Evolutionary conservation across 148 eudicot genomes (phyloP).

Genomic region (Diospyros kaki): DNA sequence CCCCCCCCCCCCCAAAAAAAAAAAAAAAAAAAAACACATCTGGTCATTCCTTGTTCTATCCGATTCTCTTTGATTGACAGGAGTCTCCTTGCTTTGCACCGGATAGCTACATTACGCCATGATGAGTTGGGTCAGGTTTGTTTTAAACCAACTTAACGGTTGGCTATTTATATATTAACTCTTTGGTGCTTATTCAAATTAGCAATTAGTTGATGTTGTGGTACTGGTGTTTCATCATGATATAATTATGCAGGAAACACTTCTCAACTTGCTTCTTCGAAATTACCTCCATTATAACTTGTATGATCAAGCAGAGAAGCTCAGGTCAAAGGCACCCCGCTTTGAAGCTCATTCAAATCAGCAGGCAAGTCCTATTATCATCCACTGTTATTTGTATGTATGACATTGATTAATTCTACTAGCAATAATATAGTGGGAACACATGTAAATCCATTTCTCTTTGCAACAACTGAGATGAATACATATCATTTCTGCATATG

Average conservation of each 20-base stretch:
- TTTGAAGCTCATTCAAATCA: constrained; percentile 98
- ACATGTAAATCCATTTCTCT: too few relatives aligned
- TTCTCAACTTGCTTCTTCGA: constrained; percentile 85
- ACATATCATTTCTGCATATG: too few relatives aligned
- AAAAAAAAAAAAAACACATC: background rate
- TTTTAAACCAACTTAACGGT: constrained; percentile 1
- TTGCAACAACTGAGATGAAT: too few relatives aligned
- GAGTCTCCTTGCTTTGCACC: constrained; percentile 85
- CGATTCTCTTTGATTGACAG: constrained; percentile 33
- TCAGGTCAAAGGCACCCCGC: constrained; percentile 97
- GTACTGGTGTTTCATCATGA: background rate
- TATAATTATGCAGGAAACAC: constrained; percentile 67
- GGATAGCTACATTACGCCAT: constrained; percentile 83
- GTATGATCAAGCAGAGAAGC: constrained; percentile 94
- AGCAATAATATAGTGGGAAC: too few relatives aligned
- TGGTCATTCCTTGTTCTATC: constrained; percentile 5
- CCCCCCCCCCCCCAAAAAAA: too few relatives aligned
- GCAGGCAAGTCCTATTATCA: constrained; percentile 50
- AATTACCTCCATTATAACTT: constrained; percentile 93
- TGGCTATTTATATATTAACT: too few relatives aligned
- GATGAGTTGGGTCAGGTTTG: constrained; percentile 98
- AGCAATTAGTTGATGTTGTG: background rate
- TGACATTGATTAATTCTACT: too few relatives aligned
- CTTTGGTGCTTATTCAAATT: too few relatives aligned
- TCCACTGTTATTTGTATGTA: background rate